These are phyloP conservation scores for Scytalidium lignicola DNA, from an alignment of 2,329 filamentous ascomycete species.

Conservation along the genomic window DNA sequence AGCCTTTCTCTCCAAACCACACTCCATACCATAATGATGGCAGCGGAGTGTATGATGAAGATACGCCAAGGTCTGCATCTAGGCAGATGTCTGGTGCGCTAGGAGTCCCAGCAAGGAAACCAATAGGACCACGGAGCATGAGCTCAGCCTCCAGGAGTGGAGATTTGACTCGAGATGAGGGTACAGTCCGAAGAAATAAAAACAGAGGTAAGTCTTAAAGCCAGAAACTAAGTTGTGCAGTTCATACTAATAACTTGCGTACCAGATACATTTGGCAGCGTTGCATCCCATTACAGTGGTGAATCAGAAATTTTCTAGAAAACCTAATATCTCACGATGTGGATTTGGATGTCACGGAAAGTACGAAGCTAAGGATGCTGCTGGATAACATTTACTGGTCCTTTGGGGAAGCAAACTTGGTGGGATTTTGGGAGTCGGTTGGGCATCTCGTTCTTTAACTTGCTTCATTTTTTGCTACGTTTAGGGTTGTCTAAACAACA, in stretches of 20 bases:
- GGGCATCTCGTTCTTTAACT: not conserved
- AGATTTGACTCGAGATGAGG: constrained; percentile 23
- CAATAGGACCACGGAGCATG: constrained; percentile 30
- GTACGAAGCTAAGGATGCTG: not conserved
- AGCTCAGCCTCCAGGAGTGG: constrained; percentile 19
- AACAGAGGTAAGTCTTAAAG: constrained; percentile 48
- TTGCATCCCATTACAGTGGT: constrained; percentile 38
- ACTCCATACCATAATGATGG: not conserved
- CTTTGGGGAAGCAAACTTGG: not conserved
- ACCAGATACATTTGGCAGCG: constrained; percentile 52
- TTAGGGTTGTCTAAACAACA: not conserved
- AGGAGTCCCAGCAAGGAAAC: constrained; percentile 26
- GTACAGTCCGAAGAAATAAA: constrained; percentile 22
- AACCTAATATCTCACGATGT: not conserved
- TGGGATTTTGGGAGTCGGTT: not conserved
- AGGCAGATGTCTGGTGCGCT: constrained; percentile 18
- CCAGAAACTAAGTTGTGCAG: too few species aligned
- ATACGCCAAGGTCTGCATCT: constrained; percentile 19
- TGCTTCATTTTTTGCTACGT: not conserved
- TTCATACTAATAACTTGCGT: too few species aligned
- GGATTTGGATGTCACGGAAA: not conserved
- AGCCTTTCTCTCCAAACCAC: constrained; percentile 32
- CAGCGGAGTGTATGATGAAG: not conserved
- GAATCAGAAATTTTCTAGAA: constrained; percentile 50
- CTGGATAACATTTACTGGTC: not conserved